These are phyloP conservation scores for Butyriboletus loyo DNA, from an alignment of 768 basidiomycete genomes.

Conservation along the genomic window DNA sequence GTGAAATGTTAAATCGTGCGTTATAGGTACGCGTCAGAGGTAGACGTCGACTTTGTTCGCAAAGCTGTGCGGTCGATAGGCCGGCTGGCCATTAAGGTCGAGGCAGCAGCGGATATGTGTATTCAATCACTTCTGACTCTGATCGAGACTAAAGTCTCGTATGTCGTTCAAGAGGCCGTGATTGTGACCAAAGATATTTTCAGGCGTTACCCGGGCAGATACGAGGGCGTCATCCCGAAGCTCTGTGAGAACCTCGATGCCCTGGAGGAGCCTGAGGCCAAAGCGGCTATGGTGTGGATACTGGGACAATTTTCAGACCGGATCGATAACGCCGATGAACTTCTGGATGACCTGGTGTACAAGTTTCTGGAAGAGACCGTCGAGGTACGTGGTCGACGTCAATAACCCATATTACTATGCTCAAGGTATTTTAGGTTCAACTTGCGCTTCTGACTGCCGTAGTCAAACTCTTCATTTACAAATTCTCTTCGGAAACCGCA, in stretches of 20 bases:
- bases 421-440: slow-evolving; percentile 66
- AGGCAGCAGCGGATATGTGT: slow-evolving; percentile 83
- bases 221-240: slow-evolving; percentile 93
- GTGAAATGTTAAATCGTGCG: not conserved
- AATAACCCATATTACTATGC: not conserved
- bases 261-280: slow-evolving; percentile 94
- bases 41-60: slow-evolving; percentile 96
- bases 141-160: slow-evolving; percentile 90
- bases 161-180: slow-evolving; percentile 95
- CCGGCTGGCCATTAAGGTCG: slow-evolving; percentile 95
- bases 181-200: slow-evolving; percentile 99
- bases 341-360: slow-evolving; percentile 88
- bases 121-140: slow-evolving; percentile 83
- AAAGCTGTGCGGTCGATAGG: slow-evolving; percentile 98
- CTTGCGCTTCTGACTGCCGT: slow-evolving; percentile 89
- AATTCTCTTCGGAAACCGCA: slow-evolving; percentile 74
- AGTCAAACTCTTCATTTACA: slow-evolving; percentile 95
- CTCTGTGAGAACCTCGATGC: slow-evolving; percentile 90
- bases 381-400: slow-evolving; percentile 54
- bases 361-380: slow-evolving; percentile 91
- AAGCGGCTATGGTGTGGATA: slow-evolving; percentile 98
- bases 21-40: slow-evolving; percentile 90
- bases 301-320: slow-evolving; percentile 93
- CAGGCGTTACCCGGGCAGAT: slow-evolving; percentile 92
- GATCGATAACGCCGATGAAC: slow-evolving; percentile 94